phyloP scores from a whole-genome alignment of 2,329 filamentous ascomycete genomes.

The Xylaria sp. region DNA sequence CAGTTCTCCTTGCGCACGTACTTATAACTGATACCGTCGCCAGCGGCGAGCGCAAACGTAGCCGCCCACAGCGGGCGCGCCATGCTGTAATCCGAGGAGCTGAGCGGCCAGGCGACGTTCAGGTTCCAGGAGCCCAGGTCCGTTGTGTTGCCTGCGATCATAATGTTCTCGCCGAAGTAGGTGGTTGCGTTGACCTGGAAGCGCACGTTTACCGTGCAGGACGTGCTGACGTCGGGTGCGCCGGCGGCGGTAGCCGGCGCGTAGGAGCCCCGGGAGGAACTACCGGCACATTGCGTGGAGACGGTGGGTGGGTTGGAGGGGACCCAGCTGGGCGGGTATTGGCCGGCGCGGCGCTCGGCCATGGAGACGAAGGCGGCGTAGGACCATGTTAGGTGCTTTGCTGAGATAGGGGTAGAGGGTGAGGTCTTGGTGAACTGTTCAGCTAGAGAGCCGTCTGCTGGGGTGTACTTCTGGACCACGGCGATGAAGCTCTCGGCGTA shows the following conservation, averaged over 20 bases:
- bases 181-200: slow-evolving; percentile 45
- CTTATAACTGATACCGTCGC: slow-evolving; percentile 39
- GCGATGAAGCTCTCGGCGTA: slow-evolving; percentile 53
- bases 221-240: slow-evolving; percentile 31
- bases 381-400: slow-evolving; percentile 61
- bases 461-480: slow-evolving; percentile 43
- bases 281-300: slow-evolving; percentile 27
- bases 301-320: slow-evolving; percentile 21
- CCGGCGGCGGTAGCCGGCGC: slow-evolving; percentile 34
- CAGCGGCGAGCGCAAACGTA: slow-evolving; percentile 37
- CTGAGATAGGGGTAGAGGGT: slow-evolving; percentile 38
- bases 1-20: slow-evolving; percentile 43
- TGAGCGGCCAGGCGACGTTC: slow-evolving; percentile 35
- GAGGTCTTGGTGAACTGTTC: slow-evolving; percentile 45
- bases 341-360: slow-evolving; percentile 35
- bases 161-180: slow-evolving; percentile 44
- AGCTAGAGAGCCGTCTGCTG: slow-evolving; percentile 41
- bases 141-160: slow-evolving; percentile 38
- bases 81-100: slow-evolving; percentile 38
- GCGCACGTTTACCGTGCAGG: slow-evolving; percentile 35
- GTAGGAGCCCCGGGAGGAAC: slow-evolving; percentile 31
- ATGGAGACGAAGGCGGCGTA: slow-evolving; percentile 57
- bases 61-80: slow-evolving; percentile 42
- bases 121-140: slow-evolving; percentile 42
- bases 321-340: slow-evolving; percentile 31